phyloP scores from a whole-genome alignment of 805 yeast species.

The Yamadazyma takamatsuzukensis region DNA sequence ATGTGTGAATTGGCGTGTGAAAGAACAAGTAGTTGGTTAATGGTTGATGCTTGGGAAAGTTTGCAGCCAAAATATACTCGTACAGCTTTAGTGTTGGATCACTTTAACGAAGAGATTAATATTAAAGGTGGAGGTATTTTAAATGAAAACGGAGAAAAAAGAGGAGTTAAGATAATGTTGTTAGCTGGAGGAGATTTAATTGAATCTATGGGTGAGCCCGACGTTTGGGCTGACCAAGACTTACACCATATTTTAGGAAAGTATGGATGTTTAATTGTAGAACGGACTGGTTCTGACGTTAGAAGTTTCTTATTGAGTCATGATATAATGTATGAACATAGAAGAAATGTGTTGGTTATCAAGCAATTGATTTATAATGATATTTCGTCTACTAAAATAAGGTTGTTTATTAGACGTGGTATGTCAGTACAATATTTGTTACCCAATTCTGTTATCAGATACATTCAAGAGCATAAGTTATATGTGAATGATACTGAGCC shows the following conservation, averaged over 20 bases:
- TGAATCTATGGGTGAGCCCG: constrained; percentile 99
- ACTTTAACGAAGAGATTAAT: constrained; percentile 92
- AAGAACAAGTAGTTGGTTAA: constrained; percentile 92
- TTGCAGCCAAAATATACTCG: constrained; percentile 87
- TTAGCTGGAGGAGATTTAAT: constrained; percentile 97
- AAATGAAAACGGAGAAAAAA: constrained; percentile 37
- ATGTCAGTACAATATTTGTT: constrained; percentile 95
- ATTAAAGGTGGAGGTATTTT: constrained; percentile 81
- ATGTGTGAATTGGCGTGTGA: constrained; percentile 99
- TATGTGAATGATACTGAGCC: constrained; percentile 88
- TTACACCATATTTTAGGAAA: constrained; percentile 92
- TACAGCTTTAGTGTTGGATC: constrained; percentile 93
- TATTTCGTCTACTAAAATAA: constrained; percentile 90
- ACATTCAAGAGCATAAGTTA: constrained; percentile 86
- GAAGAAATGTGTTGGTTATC: constrained; percentile 88
- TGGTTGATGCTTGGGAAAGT: constrained; percentile 99
- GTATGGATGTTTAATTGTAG: constrained; percentile 95
- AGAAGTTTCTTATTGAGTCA: constrained; percentile 87
- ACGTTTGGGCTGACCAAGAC: constrained; percentile 97
- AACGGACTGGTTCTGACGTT: constrained; percentile 95
- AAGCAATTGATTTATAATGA: constrained; percentile 96
- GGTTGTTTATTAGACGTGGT: constrained; percentile 87
- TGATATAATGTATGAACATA: constrained; percentile 96
- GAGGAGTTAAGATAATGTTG: constrained; percentile 92
- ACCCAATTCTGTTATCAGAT: constrained; percentile 92